Evolutionary conservation across 441 rosid species (phyloP), one percentile per base, ranked within the genome.

Genomic region (Raphanus hybrid): DNA sequence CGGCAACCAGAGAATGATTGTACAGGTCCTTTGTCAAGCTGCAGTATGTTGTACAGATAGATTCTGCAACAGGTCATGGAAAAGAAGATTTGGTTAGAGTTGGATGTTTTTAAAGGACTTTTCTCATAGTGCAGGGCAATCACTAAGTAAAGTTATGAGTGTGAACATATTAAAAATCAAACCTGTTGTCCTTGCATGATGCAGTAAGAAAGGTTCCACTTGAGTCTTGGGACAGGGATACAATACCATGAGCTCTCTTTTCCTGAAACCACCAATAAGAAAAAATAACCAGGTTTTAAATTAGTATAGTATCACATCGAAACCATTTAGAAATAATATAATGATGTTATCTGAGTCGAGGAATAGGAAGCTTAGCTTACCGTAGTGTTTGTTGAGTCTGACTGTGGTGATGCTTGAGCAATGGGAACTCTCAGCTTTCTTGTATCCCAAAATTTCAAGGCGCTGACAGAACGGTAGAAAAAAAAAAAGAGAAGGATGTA

Each of bases 141-240:
- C 62, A 35, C 41, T 32, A 32, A 7, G 16, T 11, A n/a, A 27
- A 52, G 15, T 68, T 39, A 61, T 5, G 61, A n/a, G 55, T 48
- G 23, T 37, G 48, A 27, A 15, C n/a, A 57, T 78, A 18, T 10
- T 48, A 11, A 61, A 65, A 27, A 0, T 35, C 58, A 34, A 77
- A 92, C 99, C 93, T 91, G 65, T 86, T 87, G 80, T 91, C 96
- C 93, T 88, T 95, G 93, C 97, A 92, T 55, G 97, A 91, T 81
- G 97, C 96, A 67, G 99, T 85, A 67, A 95, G 87, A 61, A 76
- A 86, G 65, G 85, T 82, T 65, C 99, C 98, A 68, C 83, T 85
- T 29, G 74, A 83, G 84, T 91, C 98, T 82, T 95, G 99, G 26
- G 99, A 95, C 75, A 95, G 75, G 84, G 92, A 88, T 74, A 93